A percentile compares a stretch with the other conserved stretches of the same genome.
These are phyloP conservation scores for Clausena lansium DNA, from an alignment of 345 rosid species.

Conservation along the genomic window DNA sequence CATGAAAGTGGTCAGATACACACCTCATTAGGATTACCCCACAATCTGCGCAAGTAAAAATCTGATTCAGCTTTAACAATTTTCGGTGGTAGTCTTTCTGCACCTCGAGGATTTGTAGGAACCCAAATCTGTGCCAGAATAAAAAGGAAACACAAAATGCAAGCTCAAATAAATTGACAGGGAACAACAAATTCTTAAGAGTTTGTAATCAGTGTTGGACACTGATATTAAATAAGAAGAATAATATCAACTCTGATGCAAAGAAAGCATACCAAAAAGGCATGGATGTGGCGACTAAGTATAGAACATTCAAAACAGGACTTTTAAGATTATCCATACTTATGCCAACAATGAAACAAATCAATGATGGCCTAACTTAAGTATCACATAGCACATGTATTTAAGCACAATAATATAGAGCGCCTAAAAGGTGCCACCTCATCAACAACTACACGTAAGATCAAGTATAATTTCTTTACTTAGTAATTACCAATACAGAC, in stretches of 20 bases:
- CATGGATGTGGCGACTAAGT: background rate
- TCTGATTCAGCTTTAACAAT: constrained; percentile 86
- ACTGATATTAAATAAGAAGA: background rate
- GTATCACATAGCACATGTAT: background rate
- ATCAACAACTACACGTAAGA: background rate
- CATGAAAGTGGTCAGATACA: constrained; percentile 11
- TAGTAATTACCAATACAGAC: background rate
- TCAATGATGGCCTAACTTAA: background rate
- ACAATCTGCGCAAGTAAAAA: constrained; percentile 72
- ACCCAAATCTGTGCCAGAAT: constrained; percentile 75
- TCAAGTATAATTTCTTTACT: background rate
- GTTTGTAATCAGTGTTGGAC: background rate
- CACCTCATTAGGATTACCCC: constrained; percentile 96
- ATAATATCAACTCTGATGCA: background rate
- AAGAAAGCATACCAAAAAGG: background rate
- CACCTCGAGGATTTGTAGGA: constrained; percentile 94
- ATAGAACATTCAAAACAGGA: background rate
- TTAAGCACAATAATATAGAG: background rate
- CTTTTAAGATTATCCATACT: background rate
- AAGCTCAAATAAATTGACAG: background rate
- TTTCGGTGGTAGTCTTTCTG: constrained; percentile 86
- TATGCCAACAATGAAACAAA: background rate
- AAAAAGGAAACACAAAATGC: constrained; percentile 19
- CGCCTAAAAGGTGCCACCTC: background rate
- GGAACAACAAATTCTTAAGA: background rate